Evolutionary conservation across 257 asterid species (phyloP).

Genomic region (Scutellaria barbata): DNA sequence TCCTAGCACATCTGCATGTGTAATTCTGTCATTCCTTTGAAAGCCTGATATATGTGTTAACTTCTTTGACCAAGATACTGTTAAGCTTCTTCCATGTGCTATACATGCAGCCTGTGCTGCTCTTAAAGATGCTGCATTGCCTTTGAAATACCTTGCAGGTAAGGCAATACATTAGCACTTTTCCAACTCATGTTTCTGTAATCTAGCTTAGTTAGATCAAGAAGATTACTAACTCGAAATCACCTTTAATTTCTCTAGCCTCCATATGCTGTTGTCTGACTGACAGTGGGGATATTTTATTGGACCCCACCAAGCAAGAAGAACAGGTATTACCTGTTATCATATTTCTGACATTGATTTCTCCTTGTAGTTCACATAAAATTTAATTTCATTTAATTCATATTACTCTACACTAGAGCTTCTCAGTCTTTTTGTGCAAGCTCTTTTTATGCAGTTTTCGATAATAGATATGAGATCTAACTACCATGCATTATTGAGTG

Average conservation of each 20-base stretch:
- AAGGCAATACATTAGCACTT: constrained; percentile 19
- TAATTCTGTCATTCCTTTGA: constrained; percentile 15
- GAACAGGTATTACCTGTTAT: constrained; percentile 63
- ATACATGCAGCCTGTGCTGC: constrained; percentile 95
- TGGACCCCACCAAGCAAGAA: constrained; percentile 86
- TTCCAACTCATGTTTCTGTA: constrained; percentile 21
- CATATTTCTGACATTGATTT: constrained; percentile 7
- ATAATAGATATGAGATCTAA: background rate
- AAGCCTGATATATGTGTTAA: constrained; percentile 25
- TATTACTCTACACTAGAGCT: background rate
- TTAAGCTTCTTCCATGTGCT: constrained; percentile 95
- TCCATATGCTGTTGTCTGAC: constrained; percentile 75
- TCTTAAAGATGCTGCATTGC: constrained; percentile 89
- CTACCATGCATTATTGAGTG: constrained; percentile 11
- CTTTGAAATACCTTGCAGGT: constrained; percentile 87
- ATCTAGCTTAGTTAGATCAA: background rate
- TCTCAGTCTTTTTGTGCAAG: background rate
- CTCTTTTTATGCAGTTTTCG: background rate
- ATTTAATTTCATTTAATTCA: constrained; percentile 6
- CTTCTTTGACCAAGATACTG: constrained; percentile 63
- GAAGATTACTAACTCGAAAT: constrained; percentile 26
- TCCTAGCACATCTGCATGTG: background rate
- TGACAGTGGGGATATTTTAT: constrained; percentile 59
- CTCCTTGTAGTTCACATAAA: background rate
- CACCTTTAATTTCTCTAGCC: constrained; percentile 50